phyloP scores from a whole-genome alignment of 2,329 filamentous ascomycete species.

The Monosporascus cannonballus region DNA sequence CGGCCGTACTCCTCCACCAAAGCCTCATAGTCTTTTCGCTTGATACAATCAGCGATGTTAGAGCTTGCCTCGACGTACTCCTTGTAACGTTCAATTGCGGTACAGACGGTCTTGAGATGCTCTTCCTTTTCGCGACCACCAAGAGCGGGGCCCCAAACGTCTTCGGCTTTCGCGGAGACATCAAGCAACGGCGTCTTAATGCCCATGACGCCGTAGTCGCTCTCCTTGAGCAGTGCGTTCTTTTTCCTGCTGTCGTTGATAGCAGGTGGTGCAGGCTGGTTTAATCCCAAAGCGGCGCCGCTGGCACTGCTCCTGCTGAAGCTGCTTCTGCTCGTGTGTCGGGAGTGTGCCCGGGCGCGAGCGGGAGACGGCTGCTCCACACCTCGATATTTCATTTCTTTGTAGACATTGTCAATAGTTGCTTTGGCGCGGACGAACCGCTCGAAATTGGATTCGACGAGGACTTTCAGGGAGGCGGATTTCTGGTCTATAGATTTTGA shows the following conservation, averaged over 20 bases:
- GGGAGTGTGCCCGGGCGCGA: constrained; percentile 48
- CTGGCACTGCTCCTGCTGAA: constrained; percentile 52
- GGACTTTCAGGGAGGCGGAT: constrained; percentile 88
- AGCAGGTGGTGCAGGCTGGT: constrained; percentile 31
- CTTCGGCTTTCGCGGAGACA: constrained; percentile 88
- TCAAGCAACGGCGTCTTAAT: constrained; percentile 87
- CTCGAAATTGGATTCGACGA: constrained; percentile 98
- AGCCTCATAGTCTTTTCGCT: constrained; percentile 82
- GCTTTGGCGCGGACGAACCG: constrained; percentile 96
- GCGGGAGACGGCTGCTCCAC: constrained; percentile 42
- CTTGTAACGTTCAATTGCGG: constrained; percentile 70
- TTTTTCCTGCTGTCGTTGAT: constrained; percentile 62
- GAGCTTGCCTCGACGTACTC: constrained; percentile 77
- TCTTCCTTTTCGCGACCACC: constrained; percentile 89
- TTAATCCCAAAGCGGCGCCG: constrained; percentile 31
- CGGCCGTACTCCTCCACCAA: constrained; percentile 81
- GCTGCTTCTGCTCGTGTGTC: constrained; percentile 62
- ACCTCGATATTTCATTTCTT: constrained; percentile 82
- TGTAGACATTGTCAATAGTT: constrained; percentile 98
- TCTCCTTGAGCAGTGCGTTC: constrained; percentile 88
- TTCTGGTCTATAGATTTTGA: constrained; percentile 95
- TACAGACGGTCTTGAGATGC: constrained; percentile 70
- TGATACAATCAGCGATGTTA: constrained; percentile 75
- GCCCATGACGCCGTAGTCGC: constrained; percentile 79
- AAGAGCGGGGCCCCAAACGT: constrained; percentile 93